Evolutionary conservation across 1,284 basidiomycete species (phyloP).

Genomic region (Cutaneotrichosporon cavernicola): DNA sequence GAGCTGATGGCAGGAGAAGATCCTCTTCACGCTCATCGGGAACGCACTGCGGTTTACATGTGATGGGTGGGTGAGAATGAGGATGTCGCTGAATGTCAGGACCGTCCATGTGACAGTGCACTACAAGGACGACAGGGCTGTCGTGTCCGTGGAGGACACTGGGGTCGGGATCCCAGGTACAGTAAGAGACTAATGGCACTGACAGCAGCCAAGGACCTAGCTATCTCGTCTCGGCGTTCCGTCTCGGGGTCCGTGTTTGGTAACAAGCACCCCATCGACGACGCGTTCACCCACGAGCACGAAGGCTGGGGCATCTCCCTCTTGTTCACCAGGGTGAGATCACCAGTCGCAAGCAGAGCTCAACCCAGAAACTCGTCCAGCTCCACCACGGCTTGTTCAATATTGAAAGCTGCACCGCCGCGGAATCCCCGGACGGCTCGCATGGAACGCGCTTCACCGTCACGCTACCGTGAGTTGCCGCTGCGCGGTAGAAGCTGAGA

Average conservation of each 20-base stretch:
- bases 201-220: conserved; percentile 36
- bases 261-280: conserved; percentile 52
- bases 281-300: conserved; percentile 41
- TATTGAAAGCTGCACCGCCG: conserved; percentile 45
- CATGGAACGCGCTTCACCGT: conserved; percentile 49
- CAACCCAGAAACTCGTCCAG: conserved; percentile 50
- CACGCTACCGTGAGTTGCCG: conserved; percentile 36
- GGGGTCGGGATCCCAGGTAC: conserved; percentile 53
- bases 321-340: conserved; percentile 32
- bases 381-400: conserved; percentile 53
- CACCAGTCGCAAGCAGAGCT: background rate
- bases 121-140: conserved; percentile 33
- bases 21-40: conserved; percentile 52
- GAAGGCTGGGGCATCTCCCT: conserved; percentile 54
- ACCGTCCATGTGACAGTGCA: conserved; percentile 33
- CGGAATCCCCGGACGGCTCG: conserved; percentile 39
- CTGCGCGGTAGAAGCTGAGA: background rate
- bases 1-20: conserved; percentile 46
- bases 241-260: too few species aligned
- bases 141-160: conserved; percentile 50
- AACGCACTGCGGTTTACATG: conserved; percentile 53
- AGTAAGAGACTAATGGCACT: background rate
- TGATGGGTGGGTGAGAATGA: conserved; percentile 27
- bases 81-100: conserved; percentile 4
- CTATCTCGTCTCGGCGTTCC: too few species aligned